A percentile compares a stretch with the other conserved stretches of the same genome.
These are phyloP conservation scores for Marsdenia floribunda DNA, from an alignment of 257 asterid species.

Conservation along the genomic window DNA sequence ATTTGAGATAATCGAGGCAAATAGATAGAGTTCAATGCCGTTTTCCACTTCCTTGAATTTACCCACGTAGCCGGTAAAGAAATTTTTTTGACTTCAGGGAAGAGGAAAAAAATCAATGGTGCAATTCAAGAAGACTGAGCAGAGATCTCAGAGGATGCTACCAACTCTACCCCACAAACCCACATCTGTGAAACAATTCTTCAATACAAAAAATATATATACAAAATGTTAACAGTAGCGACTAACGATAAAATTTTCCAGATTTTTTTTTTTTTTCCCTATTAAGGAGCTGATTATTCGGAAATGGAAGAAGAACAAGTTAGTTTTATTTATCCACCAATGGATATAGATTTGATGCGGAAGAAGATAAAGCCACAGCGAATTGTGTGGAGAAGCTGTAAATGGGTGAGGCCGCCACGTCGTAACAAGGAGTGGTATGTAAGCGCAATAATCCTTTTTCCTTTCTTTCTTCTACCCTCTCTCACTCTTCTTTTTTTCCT, in stretches of 20 bases:
- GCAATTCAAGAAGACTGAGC: conserved; percentile 11
- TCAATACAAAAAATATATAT: no score
- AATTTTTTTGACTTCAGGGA: neutral
- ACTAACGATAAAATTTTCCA: no score
- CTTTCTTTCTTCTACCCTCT: neutral
- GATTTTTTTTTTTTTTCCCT: neutral
- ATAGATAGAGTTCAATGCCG: conserved; percentile 34
- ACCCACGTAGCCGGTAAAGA: neutral
- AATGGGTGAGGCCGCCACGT: conserved; percentile 15
- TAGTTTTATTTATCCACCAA: neutral
- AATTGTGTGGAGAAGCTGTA: neutral
- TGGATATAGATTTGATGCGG: neutral
- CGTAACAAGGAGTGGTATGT: neutral
- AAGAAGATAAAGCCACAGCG: conserved; percentile 13
- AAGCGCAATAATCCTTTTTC: conserved; percentile 5
- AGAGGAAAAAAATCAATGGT: conserved; percentile 10
- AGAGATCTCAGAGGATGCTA: neutral
- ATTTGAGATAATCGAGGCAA: conserved; percentile 41
- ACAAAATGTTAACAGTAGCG: neutral
- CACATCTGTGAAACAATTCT: neutral
- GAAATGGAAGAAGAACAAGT: neutral
- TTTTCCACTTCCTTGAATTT: neutral
- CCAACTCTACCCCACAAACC: neutral
- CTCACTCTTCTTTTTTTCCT: no score
- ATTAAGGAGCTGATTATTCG: neutral